Conservation (phyloP, 2,329 filamentous ascomycete species). For the Alternaria sp. region DNA sequence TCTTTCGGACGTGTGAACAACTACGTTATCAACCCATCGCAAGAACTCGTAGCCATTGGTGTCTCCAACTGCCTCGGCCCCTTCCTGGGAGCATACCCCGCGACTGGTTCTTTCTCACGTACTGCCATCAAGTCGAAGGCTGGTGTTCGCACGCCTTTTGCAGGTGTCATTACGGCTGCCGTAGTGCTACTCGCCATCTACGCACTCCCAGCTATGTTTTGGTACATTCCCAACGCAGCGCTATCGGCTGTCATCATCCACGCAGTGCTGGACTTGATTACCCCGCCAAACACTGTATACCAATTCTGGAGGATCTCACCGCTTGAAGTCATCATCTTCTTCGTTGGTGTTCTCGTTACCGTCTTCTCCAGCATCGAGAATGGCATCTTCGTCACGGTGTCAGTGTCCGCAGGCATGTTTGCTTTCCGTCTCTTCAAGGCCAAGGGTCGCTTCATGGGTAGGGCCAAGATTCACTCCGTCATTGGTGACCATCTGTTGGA, state of each 20-base stretch:
- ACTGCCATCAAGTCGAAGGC: constrained; percentile 98
- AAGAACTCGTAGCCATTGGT: constrained; percentile 94
- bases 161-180: constrained; percentile 84
- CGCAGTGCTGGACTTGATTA: constrained; percentile 91
- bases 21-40: constrained; percentile 95
- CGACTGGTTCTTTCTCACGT: constrained; percentile 93
- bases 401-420: constrained; percentile 76
- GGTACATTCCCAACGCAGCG: constrained; percentile 84
- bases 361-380: constrained; percentile 88
- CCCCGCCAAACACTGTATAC: constrained; percentile 88
- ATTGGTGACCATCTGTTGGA: constrained; percentile 73
- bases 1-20: constrained; percentile 96
- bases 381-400: constrained; percentile 88
- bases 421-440: constrained; percentile 85
- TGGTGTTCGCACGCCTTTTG: constrained; percentile 88
- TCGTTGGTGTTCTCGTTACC: constrained; percentile 88
- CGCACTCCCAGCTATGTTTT: constrained; percentile 86
- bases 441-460: constrained; percentile 82
- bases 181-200: constrained; percentile 92
- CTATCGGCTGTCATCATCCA: constrained; percentile 94
- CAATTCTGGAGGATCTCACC: constrained; percentile 96
- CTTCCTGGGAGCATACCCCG: constrained; percentile 88
- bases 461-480: constrained; percentile 84
- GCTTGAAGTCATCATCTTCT: constrained; percentile 89
- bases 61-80: constrained; percentile 88